Percentiles rank a stretch among this genome's conserved stretches.
These are phyloP conservation scores for Paradendryphiella salina DNA, from an alignment of 2,329 filamentous ascomycete genomes.

Conservation along the genomic window DNA sequence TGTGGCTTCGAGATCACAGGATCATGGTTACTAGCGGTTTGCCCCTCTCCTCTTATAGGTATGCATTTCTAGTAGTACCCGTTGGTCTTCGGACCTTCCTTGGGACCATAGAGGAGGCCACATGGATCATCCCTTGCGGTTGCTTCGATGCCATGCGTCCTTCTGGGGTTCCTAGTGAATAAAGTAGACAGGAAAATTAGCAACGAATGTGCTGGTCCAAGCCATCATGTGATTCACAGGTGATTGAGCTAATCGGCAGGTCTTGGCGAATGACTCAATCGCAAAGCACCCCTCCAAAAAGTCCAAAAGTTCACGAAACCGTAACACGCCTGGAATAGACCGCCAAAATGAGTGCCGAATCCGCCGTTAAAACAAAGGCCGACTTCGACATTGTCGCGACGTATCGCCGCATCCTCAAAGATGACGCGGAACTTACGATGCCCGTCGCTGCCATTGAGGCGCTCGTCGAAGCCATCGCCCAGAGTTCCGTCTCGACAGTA, in stretches of 20 bases:
- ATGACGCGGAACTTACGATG: conserved; percentile 87
- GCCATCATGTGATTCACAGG: neutral
- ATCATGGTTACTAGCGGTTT: too few species aligned
- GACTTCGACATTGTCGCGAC: conserved; percentile 63
- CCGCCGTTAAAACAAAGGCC: conserved; percentile 24
- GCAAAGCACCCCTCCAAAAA: conserved; percentile 27
- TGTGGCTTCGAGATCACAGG: too few species aligned
- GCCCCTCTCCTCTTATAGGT: too few species aligned
- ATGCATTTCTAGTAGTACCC: too few species aligned
- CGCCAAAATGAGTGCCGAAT: conserved; percentile 32
- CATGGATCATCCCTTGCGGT: too few species aligned
- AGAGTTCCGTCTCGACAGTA: conserved; percentile 80
- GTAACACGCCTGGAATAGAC: neutral
- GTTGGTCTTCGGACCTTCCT: too few species aligned
- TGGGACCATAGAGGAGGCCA: too few species aligned
- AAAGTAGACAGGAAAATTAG: conserved; percentile 9
- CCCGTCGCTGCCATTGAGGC: conserved; percentile 93
- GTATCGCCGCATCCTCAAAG: conserved; percentile 65
- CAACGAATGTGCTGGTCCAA: too few species aligned
- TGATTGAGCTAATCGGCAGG: neutral
- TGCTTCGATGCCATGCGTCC: too few species aligned
- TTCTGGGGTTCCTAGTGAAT: conserved; percentile 18
- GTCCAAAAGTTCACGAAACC: conserved; percentile 10
- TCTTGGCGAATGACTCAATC: conserved; percentile 20
- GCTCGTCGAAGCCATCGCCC: conserved; percentile 81